phyloP scores from a whole-genome alignment of 2,329 filamentous ascomycete genomes.

The Penicillium verrucosum region DNA sequence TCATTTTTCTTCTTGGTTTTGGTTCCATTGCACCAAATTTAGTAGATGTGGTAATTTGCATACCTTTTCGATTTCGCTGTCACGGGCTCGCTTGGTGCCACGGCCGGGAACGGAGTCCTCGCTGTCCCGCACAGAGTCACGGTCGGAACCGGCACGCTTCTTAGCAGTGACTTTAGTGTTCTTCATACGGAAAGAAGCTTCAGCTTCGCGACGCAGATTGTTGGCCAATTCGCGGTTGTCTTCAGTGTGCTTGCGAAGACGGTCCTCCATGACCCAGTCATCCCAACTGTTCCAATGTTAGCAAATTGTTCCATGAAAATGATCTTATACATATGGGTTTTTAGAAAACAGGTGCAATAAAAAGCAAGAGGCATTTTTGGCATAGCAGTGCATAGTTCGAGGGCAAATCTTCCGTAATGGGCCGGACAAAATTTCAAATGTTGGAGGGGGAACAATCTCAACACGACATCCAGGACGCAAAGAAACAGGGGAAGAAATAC shows the following conservation, averaged over 20 bases:
- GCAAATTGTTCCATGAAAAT: neutral
- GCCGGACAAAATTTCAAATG: neutral
- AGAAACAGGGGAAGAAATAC: conserved; percentile 4
- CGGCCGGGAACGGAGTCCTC: conserved; percentile 46
- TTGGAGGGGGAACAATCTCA: neutral
- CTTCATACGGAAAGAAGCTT: conserved; percentile 34
- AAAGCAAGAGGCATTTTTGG: neutral
- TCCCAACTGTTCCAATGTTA: conserved; percentile 66
- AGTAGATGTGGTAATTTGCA: conserved; percentile 2
- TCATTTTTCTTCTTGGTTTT: neutral
- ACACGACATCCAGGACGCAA: neutral
- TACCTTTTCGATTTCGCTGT: conserved; percentile 50
- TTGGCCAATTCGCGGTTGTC: conserved; percentile 87
- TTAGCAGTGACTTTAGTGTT: conserved; percentile 36
- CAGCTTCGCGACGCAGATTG: conserved; percentile 45
- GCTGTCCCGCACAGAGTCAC: conserved; percentile 43
- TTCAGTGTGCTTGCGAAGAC: conserved; percentile 88
- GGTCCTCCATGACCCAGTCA: conserved; percentile 93
- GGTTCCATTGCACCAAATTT: neutral
- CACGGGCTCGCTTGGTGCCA: conserved; percentile 44
- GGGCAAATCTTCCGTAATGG: neutral
- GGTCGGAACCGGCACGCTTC: conserved; percentile 42
- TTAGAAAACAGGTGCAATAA: neutral
- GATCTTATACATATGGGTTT: neutral
- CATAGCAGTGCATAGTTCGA: neutral